phyloP scores from a whole-genome alignment of 225 moss, liverwort and hornwort species.

The Antitrichia curtipendula region DNA sequence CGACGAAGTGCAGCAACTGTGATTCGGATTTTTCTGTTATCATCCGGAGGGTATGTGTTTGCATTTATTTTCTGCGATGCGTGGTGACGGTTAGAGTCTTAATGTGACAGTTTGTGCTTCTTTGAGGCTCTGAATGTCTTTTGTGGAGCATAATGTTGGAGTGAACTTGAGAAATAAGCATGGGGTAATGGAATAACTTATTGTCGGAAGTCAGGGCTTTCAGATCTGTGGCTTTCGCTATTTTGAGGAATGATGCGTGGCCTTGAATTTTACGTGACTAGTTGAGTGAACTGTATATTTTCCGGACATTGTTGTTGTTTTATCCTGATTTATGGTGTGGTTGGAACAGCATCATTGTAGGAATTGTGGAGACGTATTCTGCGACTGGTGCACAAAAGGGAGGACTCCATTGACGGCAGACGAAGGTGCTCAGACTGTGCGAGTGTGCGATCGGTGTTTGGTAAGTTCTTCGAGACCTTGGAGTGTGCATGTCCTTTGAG shows the following conservation, averaged over 20 bases:
- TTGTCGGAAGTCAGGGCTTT: not conserved
- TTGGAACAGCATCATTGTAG: slow-evolving; percentile 84
- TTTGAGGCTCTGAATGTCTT: not conserved
- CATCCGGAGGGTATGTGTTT: slow-evolving; percentile 45
- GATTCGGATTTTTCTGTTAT: slow-evolving; percentile 74
- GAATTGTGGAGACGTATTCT: slow-evolving; percentile 97
- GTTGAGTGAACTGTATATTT: not conserved
- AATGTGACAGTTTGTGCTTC: not conserved
- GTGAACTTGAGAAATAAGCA: not conserved
- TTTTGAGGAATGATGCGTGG: not conserved
- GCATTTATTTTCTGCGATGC: not conserved
- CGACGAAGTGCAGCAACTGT: slow-evolving; percentile 80
- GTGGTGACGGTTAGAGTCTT: not conserved
- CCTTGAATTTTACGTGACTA: not conserved
- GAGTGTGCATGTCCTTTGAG: not conserved
- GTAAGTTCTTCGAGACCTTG: slow-evolving; percentile 13
- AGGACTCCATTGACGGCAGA: slow-evolving; percentile 77
- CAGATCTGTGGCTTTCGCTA: not conserved
- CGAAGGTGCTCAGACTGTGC: slow-evolving; percentile 82
- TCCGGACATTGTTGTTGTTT: not conserved
- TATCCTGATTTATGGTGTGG: not conserved
- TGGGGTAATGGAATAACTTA: not conserved
- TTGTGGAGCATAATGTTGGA: not conserved
- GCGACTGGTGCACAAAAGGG: slow-evolving; percentile 84
- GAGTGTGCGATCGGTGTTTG: slow-evolving; percentile 97